Conservation (phyloP, 306 rosid genomes). For the Fagus crenata region DNA sequence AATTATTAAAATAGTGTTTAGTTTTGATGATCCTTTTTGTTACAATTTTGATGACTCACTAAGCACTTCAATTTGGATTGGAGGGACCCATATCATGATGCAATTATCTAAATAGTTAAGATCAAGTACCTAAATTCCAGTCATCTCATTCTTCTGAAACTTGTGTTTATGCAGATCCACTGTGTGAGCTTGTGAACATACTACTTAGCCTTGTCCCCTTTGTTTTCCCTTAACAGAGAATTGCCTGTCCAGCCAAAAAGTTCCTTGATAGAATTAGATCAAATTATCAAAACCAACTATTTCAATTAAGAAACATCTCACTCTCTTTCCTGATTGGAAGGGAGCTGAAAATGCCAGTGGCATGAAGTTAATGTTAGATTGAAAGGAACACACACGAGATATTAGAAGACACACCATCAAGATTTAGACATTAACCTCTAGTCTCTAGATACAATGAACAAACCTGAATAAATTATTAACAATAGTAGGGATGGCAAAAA, state of each 20-base stretch:
- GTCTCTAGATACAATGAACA: no score
- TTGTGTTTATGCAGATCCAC: constrained; percentile 8
- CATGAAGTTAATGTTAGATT: constrained; percentile 28
- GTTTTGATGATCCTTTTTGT: constrained; percentile 35
- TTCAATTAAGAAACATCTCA: no score
- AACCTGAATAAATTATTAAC: no score
- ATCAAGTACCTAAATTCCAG: constrained; percentile 46
- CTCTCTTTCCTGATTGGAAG: constrained; percentile 45
- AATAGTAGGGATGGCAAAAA: no score
- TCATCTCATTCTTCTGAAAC: constrained; percentile 14
- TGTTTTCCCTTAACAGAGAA: constrained; percentile 10
- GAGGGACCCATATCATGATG: constrained; percentile 36
- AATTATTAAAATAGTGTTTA: constrained; percentile 30
- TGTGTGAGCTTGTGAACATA: constrained; percentile 19
- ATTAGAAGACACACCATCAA: no score
- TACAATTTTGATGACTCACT: constrained; percentile 54
- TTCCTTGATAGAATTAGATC: background rate
- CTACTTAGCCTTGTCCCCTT: constrained; percentile 21
- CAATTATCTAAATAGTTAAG: constrained; percentile 26
- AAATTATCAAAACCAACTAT: no score
- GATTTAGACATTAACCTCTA: no score
- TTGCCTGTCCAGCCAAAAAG: background rate
- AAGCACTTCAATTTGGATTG: constrained; percentile 49
- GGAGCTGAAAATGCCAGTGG: constrained; percentile 39
- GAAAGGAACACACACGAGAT: no score